These are phyloP conservation scores for Hirschfeldia incana DNA, from an alignment of 345 rosid species.

Conservation along the genomic window DNA sequence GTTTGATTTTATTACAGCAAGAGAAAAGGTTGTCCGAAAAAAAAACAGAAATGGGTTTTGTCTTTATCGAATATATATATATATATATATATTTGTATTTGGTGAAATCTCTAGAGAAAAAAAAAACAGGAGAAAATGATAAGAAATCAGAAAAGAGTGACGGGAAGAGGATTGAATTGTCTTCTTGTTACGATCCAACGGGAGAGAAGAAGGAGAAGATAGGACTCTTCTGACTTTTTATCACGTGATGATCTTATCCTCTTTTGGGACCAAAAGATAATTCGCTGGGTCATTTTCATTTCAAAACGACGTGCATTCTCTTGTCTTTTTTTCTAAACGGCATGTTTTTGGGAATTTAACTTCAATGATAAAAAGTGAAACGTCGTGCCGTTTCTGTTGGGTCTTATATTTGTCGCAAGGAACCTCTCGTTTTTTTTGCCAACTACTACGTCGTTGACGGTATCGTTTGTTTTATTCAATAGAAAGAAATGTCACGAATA, in stretches of 20 bases:
- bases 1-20: not conserved
- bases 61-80: conserved; percentile 10
- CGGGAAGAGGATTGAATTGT: conserved; percentile 18
- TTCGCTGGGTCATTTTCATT: conserved; percentile 4
- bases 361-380: not conserved
- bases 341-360: not conserved
- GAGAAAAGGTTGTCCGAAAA: not conserved
- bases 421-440: not conserved
- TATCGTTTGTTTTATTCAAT: not conserved
- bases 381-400: conserved; percentile 8
- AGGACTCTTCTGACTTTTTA: conserved; percentile 15
- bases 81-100: not conserved
- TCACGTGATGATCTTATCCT: conserved; percentile 42
- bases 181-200: conserved; percentile 27
- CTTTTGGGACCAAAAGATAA: conserved; percentile 18
- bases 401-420: not conserved
- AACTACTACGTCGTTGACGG: not conserved
- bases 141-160: conserved; percentile 23
- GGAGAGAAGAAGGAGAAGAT: not conserved
- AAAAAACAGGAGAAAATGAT: not conserved
- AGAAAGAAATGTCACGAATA: not conserved
- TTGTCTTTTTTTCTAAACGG: not conserved
- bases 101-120: not conserved
- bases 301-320: not conserved
- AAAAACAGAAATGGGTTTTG: not conserved